Conservation (phyloP, 176 grass and related monocot genomes). For the Lolium multiflorum region DNA sequence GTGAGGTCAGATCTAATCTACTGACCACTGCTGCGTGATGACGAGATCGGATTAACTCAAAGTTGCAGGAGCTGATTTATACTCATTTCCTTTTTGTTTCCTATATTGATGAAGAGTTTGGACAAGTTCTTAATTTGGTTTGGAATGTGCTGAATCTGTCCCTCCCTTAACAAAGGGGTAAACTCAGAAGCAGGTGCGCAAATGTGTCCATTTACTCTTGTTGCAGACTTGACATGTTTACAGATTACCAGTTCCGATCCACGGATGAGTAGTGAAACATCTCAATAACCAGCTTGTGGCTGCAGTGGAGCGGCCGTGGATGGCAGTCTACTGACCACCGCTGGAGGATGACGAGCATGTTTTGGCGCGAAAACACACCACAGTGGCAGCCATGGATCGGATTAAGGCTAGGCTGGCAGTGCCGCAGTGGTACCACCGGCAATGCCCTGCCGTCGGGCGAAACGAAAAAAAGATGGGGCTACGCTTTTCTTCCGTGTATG, state of each 20-base stretch:
- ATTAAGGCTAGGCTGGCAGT: not conserved
- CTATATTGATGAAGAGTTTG: too few species aligned
- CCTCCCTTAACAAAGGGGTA: too few species aligned
- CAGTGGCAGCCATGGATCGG: not conserved
- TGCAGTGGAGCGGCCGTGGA: not conserved
- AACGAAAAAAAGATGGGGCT: not conserved
- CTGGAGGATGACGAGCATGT: not conserved
- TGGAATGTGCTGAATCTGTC: too few species aligned
- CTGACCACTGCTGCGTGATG: not conserved
- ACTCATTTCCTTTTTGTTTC: too few species aligned
- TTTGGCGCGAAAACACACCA: constrained; percentile 12
- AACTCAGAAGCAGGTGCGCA: too few species aligned
- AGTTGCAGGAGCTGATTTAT: too few species aligned
- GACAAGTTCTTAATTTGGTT: too few species aligned
- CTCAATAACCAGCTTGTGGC: not conserved
- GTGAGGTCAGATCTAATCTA: too few species aligned
- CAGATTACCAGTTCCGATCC: too few species aligned
- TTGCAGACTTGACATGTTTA: too few species aligned
- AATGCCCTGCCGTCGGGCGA: not conserved
- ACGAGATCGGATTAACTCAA: not conserved
- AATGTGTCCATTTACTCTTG: too few species aligned
- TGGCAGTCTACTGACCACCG: not conserved
- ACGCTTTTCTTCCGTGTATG: constrained; percentile 3
- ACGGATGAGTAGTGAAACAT: not conserved
- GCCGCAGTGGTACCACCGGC: constrained; percentile 18